These are phyloP conservation scores for Zoysia pacifica DNA, from an alignment of 176 grass and related monocot genomes.

Conservation along the genomic window DNA sequence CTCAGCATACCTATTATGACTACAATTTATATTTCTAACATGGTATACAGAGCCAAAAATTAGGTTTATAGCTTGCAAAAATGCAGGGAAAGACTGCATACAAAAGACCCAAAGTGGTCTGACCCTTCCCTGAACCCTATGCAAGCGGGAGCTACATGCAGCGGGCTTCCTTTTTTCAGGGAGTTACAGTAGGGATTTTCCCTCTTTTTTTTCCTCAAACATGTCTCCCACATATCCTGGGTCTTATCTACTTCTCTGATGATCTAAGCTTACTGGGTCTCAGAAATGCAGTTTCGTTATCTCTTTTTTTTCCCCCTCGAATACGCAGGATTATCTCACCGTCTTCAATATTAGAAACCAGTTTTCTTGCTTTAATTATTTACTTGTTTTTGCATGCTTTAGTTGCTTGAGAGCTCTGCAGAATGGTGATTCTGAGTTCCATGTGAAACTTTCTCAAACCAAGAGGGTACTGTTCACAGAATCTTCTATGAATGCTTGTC, in stretches of 20 bases:
- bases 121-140: no score
- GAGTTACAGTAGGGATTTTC: no score
- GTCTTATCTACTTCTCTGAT: neutral
- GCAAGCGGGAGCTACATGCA: no score
- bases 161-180: no score
- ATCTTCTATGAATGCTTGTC: slow-evolving; percentile 8
- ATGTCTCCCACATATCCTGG: neutral
- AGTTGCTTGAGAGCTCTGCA: slow-evolving; percentile 94
- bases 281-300: neutral
- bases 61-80: no score
- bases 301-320: no score
- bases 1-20: no score
- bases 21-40: no score
- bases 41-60: no score
- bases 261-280: neutral
- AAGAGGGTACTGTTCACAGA: slow-evolving; percentile 64
- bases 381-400: slow-evolving; percentile 38
- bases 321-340: neutral
- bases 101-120: no score
- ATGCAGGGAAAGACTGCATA: no score
- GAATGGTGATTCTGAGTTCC: slow-evolving; percentile 80
- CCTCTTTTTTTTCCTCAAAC: no score
- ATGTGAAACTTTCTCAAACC: slow-evolving; percentile 67
- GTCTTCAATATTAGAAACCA: slow-evolving; percentile 1
- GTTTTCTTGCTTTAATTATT: slow-evolving; percentile 21